These are phyloP conservation scores for Pyrenophora teres DNA, from an alignment of 2,329 filamentous ascomycete genomes.

Conservation along the genomic window DNA sequence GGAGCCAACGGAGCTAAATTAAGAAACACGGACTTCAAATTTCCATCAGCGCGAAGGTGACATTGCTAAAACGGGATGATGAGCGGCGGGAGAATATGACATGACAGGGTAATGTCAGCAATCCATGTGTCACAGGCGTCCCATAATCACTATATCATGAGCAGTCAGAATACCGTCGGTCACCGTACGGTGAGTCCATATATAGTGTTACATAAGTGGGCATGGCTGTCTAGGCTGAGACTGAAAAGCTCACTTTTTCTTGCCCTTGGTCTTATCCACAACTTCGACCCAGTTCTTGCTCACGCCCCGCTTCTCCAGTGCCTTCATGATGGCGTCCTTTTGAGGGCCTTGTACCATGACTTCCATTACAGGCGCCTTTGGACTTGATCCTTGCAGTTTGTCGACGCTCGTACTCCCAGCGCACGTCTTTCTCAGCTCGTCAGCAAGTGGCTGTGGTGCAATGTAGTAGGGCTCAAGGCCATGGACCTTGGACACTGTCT, in stretches of 20 bases:
- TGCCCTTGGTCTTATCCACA: slow-evolving; percentile 71
- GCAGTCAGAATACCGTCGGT: no score
- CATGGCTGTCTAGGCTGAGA: slow-evolving; percentile 6
- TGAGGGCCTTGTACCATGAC: slow-evolving; percentile 71
- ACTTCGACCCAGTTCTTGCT: slow-evolving; percentile 64
- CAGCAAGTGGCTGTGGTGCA: slow-evolving; percentile 63
- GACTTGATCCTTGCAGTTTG: slow-evolving; percentile 62
- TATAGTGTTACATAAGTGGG: slow-evolving; percentile 1
- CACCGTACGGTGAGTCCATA: no score
- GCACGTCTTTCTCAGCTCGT: slow-evolving; percentile 69
- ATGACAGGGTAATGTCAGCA: no score
- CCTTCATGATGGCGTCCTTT: slow-evolving; percentile 63
- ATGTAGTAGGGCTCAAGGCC: slow-evolving; percentile 67
- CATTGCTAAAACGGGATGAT: no score
- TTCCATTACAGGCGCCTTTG: slow-evolving; percentile 68
- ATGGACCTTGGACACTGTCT: slow-evolving; percentile 66
- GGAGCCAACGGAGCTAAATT: no score
- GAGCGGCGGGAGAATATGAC: no score
- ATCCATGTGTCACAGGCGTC: no score
- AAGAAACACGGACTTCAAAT: no score
- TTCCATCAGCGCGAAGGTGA: no score
- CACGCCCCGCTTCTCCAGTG: slow-evolving; percentile 64
- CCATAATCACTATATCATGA: no score
- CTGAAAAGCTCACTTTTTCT: slow-evolving; percentile 52
- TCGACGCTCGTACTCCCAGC: slow-evolving; percentile 70